Evolutionary conservation across 352 stramenopile species (phyloP).

Genomic region (Globisporangium cystogenes): DNA sequence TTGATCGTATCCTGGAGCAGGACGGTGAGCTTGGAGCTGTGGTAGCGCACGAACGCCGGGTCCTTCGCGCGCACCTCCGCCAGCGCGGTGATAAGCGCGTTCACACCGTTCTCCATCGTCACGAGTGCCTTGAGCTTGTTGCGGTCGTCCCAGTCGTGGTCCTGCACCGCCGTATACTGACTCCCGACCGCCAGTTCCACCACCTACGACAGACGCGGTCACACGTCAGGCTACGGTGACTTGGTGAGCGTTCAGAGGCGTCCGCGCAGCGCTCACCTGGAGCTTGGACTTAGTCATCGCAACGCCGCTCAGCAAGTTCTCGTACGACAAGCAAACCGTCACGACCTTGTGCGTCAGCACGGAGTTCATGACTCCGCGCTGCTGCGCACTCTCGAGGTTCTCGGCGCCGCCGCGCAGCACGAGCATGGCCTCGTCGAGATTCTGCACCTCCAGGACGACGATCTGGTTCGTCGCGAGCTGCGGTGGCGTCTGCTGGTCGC

Average conservation of each 20-base stretch:
- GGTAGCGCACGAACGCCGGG: conserved; percentile 61
- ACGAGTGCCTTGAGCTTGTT: conserved; percentile 42
- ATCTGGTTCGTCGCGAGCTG: conserved; percentile 23
- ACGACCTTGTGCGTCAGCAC: conserved; percentile 57
- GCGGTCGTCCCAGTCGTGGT: conserved; percentile 15
- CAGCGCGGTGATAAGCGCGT: conserved; percentile 48
- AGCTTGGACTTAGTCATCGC: conserved; percentile 50
- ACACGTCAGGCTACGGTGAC: neutral
- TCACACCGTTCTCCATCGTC: conserved; percentile 48
- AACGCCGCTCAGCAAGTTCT: conserved; percentile 35
- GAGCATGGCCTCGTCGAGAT: conserved; percentile 53
- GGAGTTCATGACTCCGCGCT: conserved; percentile 15
- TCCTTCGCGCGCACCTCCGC: conserved; percentile 45
- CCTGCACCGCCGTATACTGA: conserved; percentile 19
- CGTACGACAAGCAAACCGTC: conserved; percentile 55
- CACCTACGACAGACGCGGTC: conserved; percentile 14
- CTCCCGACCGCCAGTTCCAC: conserved; percentile 45
- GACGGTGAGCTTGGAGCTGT: conserved; percentile 76
- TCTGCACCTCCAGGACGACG: conserved; percentile 68
- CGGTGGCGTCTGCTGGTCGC: conserved; percentile 1
- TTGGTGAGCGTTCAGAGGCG: neutral
- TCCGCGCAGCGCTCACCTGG: conserved; percentile 15
- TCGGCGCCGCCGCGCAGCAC: conserved; percentile 45
- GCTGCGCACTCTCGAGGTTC: conserved; percentile 28
- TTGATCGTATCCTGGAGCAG: conserved; percentile 75